These are phyloP conservation scores for Pythium periplocum DNA, from an alignment of 352 stramenopile species.

Conservation along the genomic window DNA sequence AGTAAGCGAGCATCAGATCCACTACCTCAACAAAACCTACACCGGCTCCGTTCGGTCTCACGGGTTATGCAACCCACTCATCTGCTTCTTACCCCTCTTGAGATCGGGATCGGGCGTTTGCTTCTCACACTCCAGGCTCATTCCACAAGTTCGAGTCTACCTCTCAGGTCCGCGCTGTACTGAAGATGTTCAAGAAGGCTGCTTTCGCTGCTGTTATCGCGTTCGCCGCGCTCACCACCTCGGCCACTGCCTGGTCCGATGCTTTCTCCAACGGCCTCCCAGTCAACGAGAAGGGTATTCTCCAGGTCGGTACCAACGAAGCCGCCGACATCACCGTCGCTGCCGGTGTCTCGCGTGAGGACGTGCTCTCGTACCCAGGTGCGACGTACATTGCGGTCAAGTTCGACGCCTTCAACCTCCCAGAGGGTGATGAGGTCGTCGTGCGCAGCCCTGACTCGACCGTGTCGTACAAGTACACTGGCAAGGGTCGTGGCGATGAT, in stretches of 20 bases:
- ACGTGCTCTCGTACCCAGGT: slow-evolving; percentile 6
- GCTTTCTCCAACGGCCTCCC: background rate
- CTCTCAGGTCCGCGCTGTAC: too few relatives aligned
- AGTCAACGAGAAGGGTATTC: slow-evolving; percentile 8
- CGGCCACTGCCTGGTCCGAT: slow-evolving; percentile 3
- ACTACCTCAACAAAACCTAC: too few relatives aligned
- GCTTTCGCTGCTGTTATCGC: slow-evolving; percentile 1
- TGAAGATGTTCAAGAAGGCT: slow-evolving; percentile 7
- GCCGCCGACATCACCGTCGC: slow-evolving; percentile 1
- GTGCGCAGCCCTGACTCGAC: slow-evolving; percentile 12
- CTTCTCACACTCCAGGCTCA: background rate
- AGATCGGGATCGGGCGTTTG: background rate
- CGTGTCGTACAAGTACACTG: slow-evolving; percentile 28
- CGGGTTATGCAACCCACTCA: too few relatives aligned
- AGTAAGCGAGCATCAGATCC: too few relatives aligned
- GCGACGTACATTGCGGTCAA: slow-evolving; percentile 14
- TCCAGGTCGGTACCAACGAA: slow-evolving; percentile 11
- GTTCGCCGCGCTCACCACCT: background rate
- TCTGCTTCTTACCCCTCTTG: too few relatives aligned
- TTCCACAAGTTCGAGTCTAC: too few relatives aligned
- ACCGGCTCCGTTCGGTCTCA: too few relatives aligned
- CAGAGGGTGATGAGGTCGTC: slow-evolving; percentile 12
- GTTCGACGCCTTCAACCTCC: slow-evolving; percentile 15
- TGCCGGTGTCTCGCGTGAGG: background rate
- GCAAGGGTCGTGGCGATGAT: slow-evolving; percentile 24